Conservation (phyloP, 495 filamentous ascomycete genomes). For the Sabuloglossum arenarium region DNA sequence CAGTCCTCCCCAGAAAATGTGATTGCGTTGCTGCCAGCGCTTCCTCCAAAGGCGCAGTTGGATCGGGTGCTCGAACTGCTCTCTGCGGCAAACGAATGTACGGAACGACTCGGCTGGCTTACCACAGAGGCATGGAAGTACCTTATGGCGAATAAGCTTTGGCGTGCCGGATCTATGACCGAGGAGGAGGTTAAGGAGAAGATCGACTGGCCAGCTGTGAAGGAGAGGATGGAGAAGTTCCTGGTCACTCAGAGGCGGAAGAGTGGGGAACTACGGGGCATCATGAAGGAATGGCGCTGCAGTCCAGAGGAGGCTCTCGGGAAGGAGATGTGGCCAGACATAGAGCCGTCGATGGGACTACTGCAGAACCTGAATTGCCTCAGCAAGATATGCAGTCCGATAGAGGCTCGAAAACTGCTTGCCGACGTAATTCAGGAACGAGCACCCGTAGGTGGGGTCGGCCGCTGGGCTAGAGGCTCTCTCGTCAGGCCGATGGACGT, state of each 20-base stretch:
- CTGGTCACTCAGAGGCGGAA: background rate
- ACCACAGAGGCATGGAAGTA: background rate
- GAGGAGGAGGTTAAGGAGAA: background rate
- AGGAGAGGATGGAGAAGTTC: background rate
- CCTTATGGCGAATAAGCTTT: background rate
- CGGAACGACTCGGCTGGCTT: background rate
- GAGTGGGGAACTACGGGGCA: background rate
- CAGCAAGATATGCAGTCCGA: background rate
- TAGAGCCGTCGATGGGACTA: background rate
- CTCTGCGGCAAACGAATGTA: background rate
- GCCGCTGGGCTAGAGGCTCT: background rate
- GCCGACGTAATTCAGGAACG: background rate
- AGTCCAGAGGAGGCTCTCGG: background rate
- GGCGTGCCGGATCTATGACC: background rate
- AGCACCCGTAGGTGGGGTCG: background rate
- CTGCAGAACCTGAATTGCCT: background rate
- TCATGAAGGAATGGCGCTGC: background rate
- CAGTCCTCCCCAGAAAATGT: no score
- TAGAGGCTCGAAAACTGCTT: background rate
- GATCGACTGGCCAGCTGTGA: background rate
- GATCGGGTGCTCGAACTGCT: background rate
- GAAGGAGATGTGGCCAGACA: background rate
- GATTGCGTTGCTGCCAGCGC: background rate
- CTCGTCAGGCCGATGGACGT: background rate
- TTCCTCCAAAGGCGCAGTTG: background rate